Evolutionary conservation across 495 filamentous ascomycete genomes (phyloP), one percentile per base, ranked within the genome.

Genomic region (Hypoxylon perforatum): DNA sequence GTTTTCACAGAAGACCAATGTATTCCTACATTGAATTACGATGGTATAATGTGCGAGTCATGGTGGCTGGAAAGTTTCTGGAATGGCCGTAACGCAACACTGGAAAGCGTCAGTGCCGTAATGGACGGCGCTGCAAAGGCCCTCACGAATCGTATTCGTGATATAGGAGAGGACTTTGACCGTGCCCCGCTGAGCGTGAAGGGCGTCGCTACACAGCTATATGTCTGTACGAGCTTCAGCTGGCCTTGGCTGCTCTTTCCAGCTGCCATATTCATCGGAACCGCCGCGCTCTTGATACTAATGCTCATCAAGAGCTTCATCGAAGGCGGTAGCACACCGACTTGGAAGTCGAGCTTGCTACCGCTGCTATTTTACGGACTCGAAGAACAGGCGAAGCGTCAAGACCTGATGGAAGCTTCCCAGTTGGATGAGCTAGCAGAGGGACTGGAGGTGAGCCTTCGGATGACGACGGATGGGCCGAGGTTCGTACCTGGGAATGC

Each of bases 91-190:
- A 17, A 42, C 15, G 39, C 39, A n/a, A 42, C 39, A 3, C n/a
- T 42, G 14, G 14, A 17, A 42, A 42, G 39, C 39, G n/a, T 42
- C 39, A 42, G n/a, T 42, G 14, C 39, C 39, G 39, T 42, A n/a
- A 42, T 42, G 39, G 39, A 42, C 4, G 39, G 39, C 14, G 39
- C n/a, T 3, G n/a, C 39, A 8, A 42, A 15, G n/a, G 39, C 39
- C n/a, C n/a, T 42, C 4, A 38, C 35, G 35, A 38, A 38, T 11
- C 35, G 35, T 4, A 38, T 38, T 38, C 35, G 35, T 38, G 12
- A 4, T 38, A 38, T 38, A 38, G 35, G 35, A 38, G 35, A 38
- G 35, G 35, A 38, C 35, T 38, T 4, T 11, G 9, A 38, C 35
- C 35, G 14, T 38, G 14, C 12, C 35, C 14, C 35, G 10, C 4